Percentiles rank a stretch among this genome's conserved stretches.
Conservation (phyloP, 2,329 filamentous ascomycete species). For the Botrytis fragariae region DNA sequence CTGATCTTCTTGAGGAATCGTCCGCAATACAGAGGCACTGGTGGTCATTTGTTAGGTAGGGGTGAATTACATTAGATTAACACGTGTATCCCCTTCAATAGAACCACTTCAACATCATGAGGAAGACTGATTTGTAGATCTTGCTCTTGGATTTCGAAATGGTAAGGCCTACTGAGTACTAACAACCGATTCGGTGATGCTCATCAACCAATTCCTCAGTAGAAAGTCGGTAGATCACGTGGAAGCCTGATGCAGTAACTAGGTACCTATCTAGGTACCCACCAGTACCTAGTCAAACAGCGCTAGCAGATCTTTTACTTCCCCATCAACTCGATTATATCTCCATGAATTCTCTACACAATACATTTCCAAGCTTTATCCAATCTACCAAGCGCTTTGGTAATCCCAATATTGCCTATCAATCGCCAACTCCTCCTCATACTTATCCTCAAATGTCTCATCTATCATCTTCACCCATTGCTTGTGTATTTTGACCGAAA, state of each 20-base stretch:
- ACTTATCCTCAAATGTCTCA: not conserved
- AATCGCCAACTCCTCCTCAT: not conserved
- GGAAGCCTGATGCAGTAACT: not conserved
- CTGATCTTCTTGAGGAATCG: no score
- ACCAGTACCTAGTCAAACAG: not conserved
- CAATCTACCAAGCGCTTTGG: not conserved
- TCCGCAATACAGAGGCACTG: not conserved
- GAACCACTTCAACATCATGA: not conserved
- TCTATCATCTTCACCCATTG: not conserved
- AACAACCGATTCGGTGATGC: not conserved
- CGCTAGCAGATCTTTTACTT: not conserved
- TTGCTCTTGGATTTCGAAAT: not conserved
- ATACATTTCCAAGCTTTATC: not conserved
- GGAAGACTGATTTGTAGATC: not conserved
- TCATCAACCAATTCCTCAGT: not conserved
- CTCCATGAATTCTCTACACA: not conserved
- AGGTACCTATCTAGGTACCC: not conserved
- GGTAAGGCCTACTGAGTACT: not conserved
- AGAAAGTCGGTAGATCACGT: not conserved
- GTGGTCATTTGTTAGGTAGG: not conserved
- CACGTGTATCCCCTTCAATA: not conserved
- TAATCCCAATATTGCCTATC: not conserved
- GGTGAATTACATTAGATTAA: not conserved
- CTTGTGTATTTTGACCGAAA: not conserved
- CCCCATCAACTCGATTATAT: not conserved